These are phyloP conservation scores for Russula foetens DNA, from an alignment of 768 basidiomycete genomes.

Conservation along the genomic window DNA sequence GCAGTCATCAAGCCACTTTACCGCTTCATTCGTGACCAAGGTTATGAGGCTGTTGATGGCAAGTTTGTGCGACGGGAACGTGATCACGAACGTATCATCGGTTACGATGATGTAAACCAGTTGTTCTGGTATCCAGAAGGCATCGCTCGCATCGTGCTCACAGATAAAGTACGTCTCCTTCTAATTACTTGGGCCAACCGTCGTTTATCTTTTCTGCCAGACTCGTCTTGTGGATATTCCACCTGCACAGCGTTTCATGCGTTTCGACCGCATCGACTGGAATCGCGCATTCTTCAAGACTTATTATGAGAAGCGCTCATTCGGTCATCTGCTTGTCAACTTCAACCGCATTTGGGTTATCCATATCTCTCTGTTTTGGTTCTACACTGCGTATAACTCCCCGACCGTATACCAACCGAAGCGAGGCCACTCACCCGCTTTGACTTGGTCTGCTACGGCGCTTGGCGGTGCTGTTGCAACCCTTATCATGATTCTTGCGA, in stretches of 20 bases:
- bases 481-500: conserved; percentile 91
- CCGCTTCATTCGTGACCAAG: conserved; percentile 94
- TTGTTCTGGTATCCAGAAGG: conserved; percentile 99
- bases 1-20: conserved; percentile 91
- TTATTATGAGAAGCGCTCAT: conserved; percentile 94
- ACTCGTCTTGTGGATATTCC: conserved; percentile 87
- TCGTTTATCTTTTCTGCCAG: conserved; percentile 32
- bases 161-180: conserved; percentile 61
- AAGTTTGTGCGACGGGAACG: conserved; percentile 89
- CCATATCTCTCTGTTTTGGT: conserved; percentile 91
- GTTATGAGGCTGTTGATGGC: conserved; percentile 92
- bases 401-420: conserved; percentile 62
- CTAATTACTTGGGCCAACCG: neutral
- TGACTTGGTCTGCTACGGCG: conserved; percentile 90
- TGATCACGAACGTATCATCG: conserved; percentile 92
- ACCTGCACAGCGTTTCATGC: conserved; percentile 90
- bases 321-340: conserved; percentile 95
- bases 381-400: conserved; percentile 92
- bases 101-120: conserved; percentile 98
- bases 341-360: conserved; percentile 99
- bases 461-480: conserved; percentile 96
- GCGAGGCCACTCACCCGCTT: conserved; percentile 55
- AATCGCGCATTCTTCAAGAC: conserved; percentile 97
- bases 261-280: conserved; percentile 96
- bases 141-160: conserved; percentile 82